These are phyloP conservation scores for Eucalyptus pumila DNA, from an alignment of 345 rosid species.

Conservation along the genomic window DNA sequence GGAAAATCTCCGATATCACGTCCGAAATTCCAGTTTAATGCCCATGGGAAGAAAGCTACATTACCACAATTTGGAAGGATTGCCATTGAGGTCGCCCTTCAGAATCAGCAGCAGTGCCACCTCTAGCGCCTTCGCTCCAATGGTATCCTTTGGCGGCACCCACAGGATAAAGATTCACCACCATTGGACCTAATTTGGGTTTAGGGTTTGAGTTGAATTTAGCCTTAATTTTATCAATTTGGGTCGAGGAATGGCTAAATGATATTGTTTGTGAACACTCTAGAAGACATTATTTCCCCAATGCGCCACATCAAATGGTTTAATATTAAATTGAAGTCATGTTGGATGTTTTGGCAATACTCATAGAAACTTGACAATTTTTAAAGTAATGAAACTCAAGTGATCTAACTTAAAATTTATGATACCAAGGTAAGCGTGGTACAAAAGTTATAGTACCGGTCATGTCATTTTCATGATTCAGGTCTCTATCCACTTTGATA, in stretches of 20 bases:
- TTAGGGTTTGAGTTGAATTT: neutral
- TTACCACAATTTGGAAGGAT: neutral
- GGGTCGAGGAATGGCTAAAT: neutral
- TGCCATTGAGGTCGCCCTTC: neutral
- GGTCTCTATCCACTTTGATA: neutral
- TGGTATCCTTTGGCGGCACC: neutral
- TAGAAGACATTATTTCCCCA: neutral
- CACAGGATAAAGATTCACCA: neutral
- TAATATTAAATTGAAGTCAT: neutral
- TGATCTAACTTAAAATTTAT: neutral
- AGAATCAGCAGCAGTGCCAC: neutral
- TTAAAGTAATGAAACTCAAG: neutral
- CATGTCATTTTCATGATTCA: neutral
- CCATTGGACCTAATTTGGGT: neutral
- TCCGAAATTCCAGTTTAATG: neutral
- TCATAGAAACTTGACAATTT: neutral
- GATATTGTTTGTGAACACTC: neutral
- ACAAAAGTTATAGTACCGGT: neutral
- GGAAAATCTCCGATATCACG: neutral
- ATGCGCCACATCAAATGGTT: neutral
- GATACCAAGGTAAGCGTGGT: neutral
- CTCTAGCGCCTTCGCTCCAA: neutral
- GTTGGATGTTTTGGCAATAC: neutral
- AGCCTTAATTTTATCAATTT: neutral
- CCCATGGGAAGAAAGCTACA: neutral